Percentiles rank a stretch among this genome's conserved stretches.
These are phyloP conservation scores for Saccharum spontaneum DNA, from an alignment of 176 grass and related monocot genomes.

Conservation along the genomic window DNA sequence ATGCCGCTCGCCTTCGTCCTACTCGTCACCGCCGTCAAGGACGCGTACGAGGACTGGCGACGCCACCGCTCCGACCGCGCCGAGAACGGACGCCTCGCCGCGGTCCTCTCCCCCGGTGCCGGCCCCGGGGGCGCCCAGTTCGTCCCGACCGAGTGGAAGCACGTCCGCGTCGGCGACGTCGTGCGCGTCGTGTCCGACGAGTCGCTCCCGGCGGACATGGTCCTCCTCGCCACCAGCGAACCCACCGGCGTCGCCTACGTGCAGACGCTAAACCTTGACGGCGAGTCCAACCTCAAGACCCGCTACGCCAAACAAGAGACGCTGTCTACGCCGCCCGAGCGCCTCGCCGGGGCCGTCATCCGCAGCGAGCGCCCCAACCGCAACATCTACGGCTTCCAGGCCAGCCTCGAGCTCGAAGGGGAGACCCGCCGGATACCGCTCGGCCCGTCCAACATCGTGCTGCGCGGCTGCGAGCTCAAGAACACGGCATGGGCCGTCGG, in stretches of 20 bases:
- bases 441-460: conserved; percentile 83
- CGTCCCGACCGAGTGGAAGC: conserved; percentile 65
- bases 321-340: conserved; percentile 32
- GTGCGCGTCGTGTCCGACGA: conserved; percentile 57
- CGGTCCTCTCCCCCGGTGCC: conserved; percentile 25
- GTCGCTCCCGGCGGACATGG: conserved; percentile 92
- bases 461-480: conserved; percentile 94
- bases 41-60: conserved; percentile 97
- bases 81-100: conserved; percentile 67
- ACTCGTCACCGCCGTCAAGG: conserved; percentile 85
- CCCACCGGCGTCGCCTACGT: conserved; percentile 82
- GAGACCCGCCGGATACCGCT: conserved; percentile 60
- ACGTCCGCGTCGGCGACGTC: conserved; percentile 80
- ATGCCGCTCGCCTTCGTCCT: conserved; percentile 89
- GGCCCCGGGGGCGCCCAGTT: conserved; percentile 29
- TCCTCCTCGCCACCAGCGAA: conserved; percentile 92
- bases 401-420: conserved; percentile 57
- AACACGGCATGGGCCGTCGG: conserved; percentile 80
- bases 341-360: conserved; percentile 52
- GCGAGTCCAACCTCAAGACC: conserved; percentile 98
- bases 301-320: conserved; percentile 93
- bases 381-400: conserved; percentile 88
- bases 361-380: conserved; percentile 72
- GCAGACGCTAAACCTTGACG: conserved; percentile 96
- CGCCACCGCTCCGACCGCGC: conserved; percentile 71